Evolutionary conservation across 176 grass and related monocot genomes (phyloP).

Genomic region (Hordeum marinum): DNA sequence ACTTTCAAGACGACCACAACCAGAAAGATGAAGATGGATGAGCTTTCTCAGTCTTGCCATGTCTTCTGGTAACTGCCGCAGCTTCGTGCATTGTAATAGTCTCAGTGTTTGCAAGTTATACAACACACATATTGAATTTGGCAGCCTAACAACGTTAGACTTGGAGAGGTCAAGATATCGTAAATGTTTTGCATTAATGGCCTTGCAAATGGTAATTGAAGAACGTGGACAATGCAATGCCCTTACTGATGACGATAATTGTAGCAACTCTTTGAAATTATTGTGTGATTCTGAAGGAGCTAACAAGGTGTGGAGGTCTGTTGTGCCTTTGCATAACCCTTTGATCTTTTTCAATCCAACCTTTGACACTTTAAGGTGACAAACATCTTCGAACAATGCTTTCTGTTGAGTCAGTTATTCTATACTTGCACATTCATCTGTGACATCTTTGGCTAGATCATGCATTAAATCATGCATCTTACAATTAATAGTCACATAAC

Average conservation of each 20-base stretch:
- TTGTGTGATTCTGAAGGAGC: too few relatives aligned
- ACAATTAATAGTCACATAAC: not conserved
- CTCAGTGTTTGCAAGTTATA: not conserved
- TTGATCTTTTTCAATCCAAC: not conserved
- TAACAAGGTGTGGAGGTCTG: not conserved
- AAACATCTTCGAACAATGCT: not conserved
- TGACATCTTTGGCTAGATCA: constrained; percentile 3
- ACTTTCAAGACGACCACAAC: too few relatives aligned
- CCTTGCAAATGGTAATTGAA: not conserved
- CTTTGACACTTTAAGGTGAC: not conserved
- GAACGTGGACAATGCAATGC: not conserved
- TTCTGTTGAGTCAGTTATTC: not conserved
- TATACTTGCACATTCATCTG: not conserved
- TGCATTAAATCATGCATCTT: constrained; percentile 32
- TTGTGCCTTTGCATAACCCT: not conserved
- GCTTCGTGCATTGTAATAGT: rapidly evolving
- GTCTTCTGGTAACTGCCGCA: too few relatives aligned
- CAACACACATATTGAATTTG: not conserved
- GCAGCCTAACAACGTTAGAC: not conserved
- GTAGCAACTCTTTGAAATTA: not conserved
- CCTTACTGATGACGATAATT: not conserved
- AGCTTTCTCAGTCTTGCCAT: too few relatives aligned
- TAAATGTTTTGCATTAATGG: not conserved
- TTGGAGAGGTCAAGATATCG: not conserved
- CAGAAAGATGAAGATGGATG: too few relatives aligned